A percentile compares a stretch with the other conserved stretches of the same genome.
Conservation (phyloP, 2,329 filamentous ascomycete genomes). For the Huntiella decipiens region DNA sequence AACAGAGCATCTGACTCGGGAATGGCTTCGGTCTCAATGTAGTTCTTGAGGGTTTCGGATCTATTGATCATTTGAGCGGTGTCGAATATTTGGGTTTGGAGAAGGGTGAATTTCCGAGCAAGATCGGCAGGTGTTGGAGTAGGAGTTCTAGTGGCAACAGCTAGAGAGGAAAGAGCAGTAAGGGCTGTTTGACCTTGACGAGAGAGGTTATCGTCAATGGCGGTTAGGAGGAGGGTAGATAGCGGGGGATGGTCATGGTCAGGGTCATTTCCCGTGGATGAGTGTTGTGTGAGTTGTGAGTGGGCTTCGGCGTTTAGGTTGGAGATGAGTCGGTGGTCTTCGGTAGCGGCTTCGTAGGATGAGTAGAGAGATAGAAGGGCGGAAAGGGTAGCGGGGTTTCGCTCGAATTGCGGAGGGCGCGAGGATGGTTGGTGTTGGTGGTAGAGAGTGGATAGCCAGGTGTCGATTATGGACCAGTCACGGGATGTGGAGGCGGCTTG, state of each 20-base stretch:
- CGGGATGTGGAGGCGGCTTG: constrained; percentile 66
- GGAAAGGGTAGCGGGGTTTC: constrained; percentile 66
- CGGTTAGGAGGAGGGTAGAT: too few species aligned
- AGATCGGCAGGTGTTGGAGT: constrained; percentile 30
- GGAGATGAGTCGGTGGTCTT: constrained; percentile 40
- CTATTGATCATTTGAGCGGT: constrained; percentile 36
- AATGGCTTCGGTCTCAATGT: constrained; percentile 32
- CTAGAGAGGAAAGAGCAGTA: constrained; percentile 34
- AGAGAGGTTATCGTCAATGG: too few species aligned
- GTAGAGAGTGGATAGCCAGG: constrained; percentile 60
- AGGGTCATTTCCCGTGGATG: constrained; percentile 7
- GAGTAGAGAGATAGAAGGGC: constrained; percentile 54
- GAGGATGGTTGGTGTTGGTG: constrained; percentile 26
- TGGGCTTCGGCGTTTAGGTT: constrained; percentile 41
- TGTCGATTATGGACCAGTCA: constrained; percentile 78
- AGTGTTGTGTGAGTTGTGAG: constrained; percentile 23
- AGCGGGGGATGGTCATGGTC: neutral
- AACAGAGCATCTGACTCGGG: constrained; percentile 22
- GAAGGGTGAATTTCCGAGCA: constrained; percentile 31
- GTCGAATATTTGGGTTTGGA: constrained; percentile 34
- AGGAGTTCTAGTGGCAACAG: constrained; percentile 30
- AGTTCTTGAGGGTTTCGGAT: constrained; percentile 34
- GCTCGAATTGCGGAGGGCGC: constrained; percentile 56
- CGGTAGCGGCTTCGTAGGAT: constrained; percentile 60
- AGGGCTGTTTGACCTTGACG: constrained; percentile 36